phyloP scores from a whole-genome alignment of 2,329 filamentous ascomycete genomes.

The Ustulina deusta region DNA sequence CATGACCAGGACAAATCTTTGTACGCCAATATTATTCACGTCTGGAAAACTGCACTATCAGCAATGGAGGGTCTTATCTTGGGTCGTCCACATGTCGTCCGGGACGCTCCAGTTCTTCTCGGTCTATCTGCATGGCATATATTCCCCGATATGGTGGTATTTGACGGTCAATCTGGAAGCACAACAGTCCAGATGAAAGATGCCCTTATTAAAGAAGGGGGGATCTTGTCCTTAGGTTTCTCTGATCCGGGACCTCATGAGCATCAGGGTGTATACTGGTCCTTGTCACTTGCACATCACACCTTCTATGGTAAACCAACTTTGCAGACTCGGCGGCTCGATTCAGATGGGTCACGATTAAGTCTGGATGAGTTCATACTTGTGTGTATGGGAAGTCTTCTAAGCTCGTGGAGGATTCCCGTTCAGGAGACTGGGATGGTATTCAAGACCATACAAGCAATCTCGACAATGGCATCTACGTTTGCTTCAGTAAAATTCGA shows the following conservation, averaged over 20 bases:
- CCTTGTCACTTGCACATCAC: slow-evolving; percentile 33
- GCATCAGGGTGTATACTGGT: slow-evolving; percentile 29
- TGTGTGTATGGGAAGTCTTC: slow-evolving; percentile 19
- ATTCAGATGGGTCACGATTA: slow-evolving; percentile 19
- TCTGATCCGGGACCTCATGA: slow-evolving; percentile 1
- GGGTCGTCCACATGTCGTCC: slow-evolving; percentile 25
- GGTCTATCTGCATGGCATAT: slow-evolving; percentile 37
- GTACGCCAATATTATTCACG: slow-evolving; percentile 24
- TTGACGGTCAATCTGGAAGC: slow-evolving; percentile 8
- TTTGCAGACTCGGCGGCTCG: background rate
- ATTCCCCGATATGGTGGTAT: slow-evolving; percentile 28
- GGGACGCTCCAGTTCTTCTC: slow-evolving; percentile 27
- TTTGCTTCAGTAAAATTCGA: background rate
- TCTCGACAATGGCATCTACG: background rate
- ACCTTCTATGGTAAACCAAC: slow-evolving; percentile 29
- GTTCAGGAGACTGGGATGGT: background rate
- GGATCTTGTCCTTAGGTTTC: slow-evolving; percentile 30
- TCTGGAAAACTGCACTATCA: slow-evolving; percentile 24
- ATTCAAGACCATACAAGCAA: background rate
- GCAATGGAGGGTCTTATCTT: slow-evolving; percentile 29
- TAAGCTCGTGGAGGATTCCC: slow-evolving; percentile 6
- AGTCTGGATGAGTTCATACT: slow-evolving; percentile 28
- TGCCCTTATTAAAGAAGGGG: slow-evolving; percentile 18
- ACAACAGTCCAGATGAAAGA: slow-evolving; percentile 27
- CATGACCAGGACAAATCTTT: background rate